Base-by-base conservation (phyloP, 768 basidiomycete genomes). In the Lentinula lateritia region DNA sequence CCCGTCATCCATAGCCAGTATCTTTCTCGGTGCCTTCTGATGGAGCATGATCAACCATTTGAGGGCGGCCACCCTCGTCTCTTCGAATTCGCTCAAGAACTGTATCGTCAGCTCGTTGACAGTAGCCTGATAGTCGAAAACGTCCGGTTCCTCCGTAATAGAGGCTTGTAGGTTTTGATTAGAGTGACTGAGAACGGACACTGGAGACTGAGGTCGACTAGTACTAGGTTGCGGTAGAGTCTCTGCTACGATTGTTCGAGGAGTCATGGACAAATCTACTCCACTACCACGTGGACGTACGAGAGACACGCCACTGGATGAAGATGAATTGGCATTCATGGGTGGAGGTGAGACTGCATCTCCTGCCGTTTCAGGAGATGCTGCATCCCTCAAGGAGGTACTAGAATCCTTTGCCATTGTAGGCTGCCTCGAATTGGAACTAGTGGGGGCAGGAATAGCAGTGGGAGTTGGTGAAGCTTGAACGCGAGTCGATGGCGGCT, bases 1-100 rank as follows among this genome's bases (percentile, higher is more conserved):
- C 16, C 93, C 95, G 66, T 98, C 96, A 67, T 98, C 93, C 86
- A 96, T 90, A 0, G 93, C 90, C 48, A 98, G 77, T 63, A 97
- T 96, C 95, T 98, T 41, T 75, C 89, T 92, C 0, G 97, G 97
- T 12, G 95, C 94, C 69, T 98, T 98, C 71, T 95, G 92, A 74
- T 99, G 97, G 56, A 99, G 76, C 97, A 99, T 99, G 61, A 97
- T 88, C 42, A 99, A 78, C 97, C 97, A 99, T 74, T 96, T 95
- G 67, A 99, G 73, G 2, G 96, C 95, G 32, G 95, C 94, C 5
- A 98, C 93, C 53, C 95, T 79, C 0, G 97, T 98, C 69, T 98
- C 95, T 70, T 97, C 96, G 66, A 92, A 94, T 73, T 99, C 96
- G 73, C 92, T 95, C 74, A 98, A 70, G 71, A 99, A 95, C 66